Conservation (phyloP, 768 basidiomycete genomes). For the Lepiota venenata region DNA sequence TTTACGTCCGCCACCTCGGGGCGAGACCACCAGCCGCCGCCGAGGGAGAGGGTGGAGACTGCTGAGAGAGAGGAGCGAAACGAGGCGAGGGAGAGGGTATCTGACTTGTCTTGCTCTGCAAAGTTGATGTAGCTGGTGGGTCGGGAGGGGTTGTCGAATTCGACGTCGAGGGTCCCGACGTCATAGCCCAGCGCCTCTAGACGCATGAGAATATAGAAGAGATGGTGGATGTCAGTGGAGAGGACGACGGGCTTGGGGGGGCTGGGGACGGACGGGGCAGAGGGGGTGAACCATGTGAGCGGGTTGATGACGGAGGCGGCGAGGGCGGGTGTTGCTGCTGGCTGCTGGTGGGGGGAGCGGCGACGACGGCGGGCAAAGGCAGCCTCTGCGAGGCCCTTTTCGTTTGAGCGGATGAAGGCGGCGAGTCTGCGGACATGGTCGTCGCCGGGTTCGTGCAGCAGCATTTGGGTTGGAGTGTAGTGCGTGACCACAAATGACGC, state of each 20-base stretch:
- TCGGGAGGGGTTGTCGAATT: slow-evolving; percentile 66
- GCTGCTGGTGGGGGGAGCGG: slow-evolving; percentile 28
- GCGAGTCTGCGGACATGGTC: slow-evolving; percentile 71
- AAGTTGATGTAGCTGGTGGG: slow-evolving; percentile 74
- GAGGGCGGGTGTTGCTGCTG: slow-evolving; percentile 19
- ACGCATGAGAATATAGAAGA: slow-evolving; percentile 87
- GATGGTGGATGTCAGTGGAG: slow-evolving; percentile 72
- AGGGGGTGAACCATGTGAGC: slow-evolving; percentile 52
- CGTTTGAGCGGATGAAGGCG: slow-evolving; percentile 68
- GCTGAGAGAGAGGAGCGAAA: slow-evolving; percentile 74
- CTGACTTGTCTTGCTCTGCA: slow-evolving; percentile 56
- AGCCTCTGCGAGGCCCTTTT: slow-evolving; percentile 67
- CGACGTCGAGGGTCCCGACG: slow-evolving; percentile 79
- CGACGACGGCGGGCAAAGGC: slow-evolving; percentile 45
- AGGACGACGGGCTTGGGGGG: slow-evolving; percentile 58
- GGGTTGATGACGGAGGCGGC: slow-evolving; percentile 54
- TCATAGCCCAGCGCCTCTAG: slow-evolving; percentile 77
- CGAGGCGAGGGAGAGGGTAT: slow-evolving; percentile 70
- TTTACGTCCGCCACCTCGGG: slow-evolving; percentile 59
- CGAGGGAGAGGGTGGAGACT: slow-evolving; percentile 73
- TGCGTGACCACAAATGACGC: slow-evolving; percentile 10
- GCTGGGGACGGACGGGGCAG: slow-evolving; percentile 27
- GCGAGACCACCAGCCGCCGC: slow-evolving; percentile 69
- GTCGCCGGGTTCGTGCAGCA: slow-evolving; percentile 63
- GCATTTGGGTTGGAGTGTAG: too few species aligned